phyloP scores from a whole-genome alignment of 257 asterid genomes.

The Ilex asprella region DNA sequence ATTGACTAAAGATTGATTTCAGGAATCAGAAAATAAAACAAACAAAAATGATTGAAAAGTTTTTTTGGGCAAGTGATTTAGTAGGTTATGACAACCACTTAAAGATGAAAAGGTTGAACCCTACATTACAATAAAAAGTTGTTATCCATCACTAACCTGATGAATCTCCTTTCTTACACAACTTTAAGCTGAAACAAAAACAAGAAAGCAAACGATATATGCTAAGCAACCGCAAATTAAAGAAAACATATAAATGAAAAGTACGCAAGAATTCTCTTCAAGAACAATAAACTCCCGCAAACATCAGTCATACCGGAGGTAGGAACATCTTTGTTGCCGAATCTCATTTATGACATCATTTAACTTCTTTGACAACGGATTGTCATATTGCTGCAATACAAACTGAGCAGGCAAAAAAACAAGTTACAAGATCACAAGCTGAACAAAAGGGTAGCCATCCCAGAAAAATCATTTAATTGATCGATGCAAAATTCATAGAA shows the following conservation, averaged over 20 bases:
- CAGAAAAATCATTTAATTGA: too few relatives aligned
- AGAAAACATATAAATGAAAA: too few relatives aligned
- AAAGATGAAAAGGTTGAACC: not conserved
- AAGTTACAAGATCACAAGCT: too few relatives aligned
- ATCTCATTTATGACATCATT: constrained; percentile 81
- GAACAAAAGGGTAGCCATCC: too few relatives aligned
- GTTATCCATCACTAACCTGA: constrained; percentile 55
- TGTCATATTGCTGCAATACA: constrained; percentile 77
- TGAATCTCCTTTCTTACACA: constrained; percentile 90
- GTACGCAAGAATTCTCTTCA: not conserved
- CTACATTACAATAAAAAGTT: not conserved
- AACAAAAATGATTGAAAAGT: too few relatives aligned
- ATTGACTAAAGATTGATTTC: too few relatives aligned
- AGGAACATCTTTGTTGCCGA: constrained; percentile 90
- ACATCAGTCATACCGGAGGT: constrained; percentile 59
- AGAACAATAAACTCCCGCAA: not conserved
- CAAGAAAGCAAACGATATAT: constrained; percentile 9
- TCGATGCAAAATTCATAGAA: too few relatives aligned
- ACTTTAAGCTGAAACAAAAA: constrained; percentile 58
- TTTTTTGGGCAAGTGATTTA: too few relatives aligned
- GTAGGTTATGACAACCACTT: not conserved
- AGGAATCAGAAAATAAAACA: too few relatives aligned
- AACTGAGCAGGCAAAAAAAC: constrained; percentile 38
- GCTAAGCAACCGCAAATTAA: constrained; percentile 3
- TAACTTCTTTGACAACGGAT: constrained; percentile 81